Base-by-base conservation (phyloP, 495 filamentous ascomycete species). In the Penicillium angulare region DNA sequence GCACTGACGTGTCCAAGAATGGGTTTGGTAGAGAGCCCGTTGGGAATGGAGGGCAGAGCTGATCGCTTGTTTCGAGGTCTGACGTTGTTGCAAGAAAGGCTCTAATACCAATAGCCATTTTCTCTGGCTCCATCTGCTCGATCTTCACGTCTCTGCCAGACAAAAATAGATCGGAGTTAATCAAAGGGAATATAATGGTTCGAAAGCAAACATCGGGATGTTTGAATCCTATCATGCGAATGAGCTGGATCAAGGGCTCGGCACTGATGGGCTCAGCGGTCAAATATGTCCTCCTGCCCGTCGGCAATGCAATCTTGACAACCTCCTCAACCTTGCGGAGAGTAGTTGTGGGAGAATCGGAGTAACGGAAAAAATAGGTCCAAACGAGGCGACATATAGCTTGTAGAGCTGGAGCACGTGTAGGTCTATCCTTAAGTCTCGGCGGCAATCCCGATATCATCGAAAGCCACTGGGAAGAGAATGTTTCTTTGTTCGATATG, bases 41-140 rank as follows among this genome's bases (percentile, higher is more conserved):
- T 7, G 93, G 92, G 56, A 97, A 96, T 0, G 90, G 88, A 18
- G 93, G 93, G 32, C 82, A 82, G 13, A 87, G 80, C 57, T 82
- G 77, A 27, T 92, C 86, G 22, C 85, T 84, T 45, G 85, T 92
- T 68, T 97, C 93, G n/a, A 97, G 69, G 66, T 99, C 93, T 1
- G 87, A 77, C 86, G 97, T 91, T 35, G 97, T 88, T 9, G 87
- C 86, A 6, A 99, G 76, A 60, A 97, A 99, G 7, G 93, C 77
- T 43, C 89, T 81, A 49, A 99, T 99, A 9, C 92, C 93, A 60
- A 99, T 87, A 8, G 97, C 90, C 76, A 97, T 96, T 61, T 87
- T 87, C 62, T 99, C 93, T 0, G 93, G 93, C 43, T 97, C 93
- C 57, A 99, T 83, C 59, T 93, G 89, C 61, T 97, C 92, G 41